Percentiles rank a stretch among this genome's conserved stretches.
These are phyloP conservation scores for Hura crepitans DNA, from an alignment of 441 rosid species.

Conservation along the genomic window DNA sequence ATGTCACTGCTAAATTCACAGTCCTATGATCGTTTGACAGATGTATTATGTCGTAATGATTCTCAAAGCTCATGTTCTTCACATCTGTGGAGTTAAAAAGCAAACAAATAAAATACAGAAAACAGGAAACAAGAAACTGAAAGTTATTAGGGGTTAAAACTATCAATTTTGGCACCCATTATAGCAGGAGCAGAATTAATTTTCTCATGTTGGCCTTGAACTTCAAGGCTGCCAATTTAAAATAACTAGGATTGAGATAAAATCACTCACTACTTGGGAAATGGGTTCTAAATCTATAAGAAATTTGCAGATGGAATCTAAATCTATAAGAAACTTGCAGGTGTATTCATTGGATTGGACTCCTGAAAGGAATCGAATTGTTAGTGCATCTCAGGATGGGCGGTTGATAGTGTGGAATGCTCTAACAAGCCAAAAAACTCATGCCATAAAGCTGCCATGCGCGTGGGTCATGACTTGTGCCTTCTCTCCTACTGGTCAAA, in stretches of 20 bases:
- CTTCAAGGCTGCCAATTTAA: not conserved
- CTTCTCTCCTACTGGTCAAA: constrained; percentile 85
- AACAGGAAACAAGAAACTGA: too few relatives aligned
- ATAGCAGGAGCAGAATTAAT: not conserved
- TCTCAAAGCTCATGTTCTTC: not conserved
- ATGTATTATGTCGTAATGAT: not conserved
- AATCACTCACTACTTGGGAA: not conserved
- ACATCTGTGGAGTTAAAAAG: not conserved
- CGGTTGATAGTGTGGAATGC: constrained; percentile 94
- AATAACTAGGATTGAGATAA: not conserved
- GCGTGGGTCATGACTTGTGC: constrained; percentile 99
- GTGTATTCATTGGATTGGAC: constrained; percentile 95
- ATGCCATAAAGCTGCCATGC: constrained; percentile 90
- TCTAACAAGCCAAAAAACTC: constrained; percentile 91
- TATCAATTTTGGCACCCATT: not conserved
- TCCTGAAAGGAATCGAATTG: constrained; percentile 73
- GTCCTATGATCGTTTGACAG: not conserved
- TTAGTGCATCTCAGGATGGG: constrained; percentile 96
- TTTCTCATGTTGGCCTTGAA: not conserved
- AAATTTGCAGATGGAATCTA: constrained; percentile 6
- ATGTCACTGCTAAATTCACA: too few relatives aligned
- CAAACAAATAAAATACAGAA: too few relatives aligned
- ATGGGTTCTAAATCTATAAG: constrained; percentile 14
- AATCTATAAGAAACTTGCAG: constrained; percentile 34
- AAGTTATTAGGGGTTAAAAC: too few relatives aligned